Evolutionary conservation across 2,329 filamentous ascomycete genomes (phyloP).

Genomic region (Metarhizium guizhouense): DNA sequence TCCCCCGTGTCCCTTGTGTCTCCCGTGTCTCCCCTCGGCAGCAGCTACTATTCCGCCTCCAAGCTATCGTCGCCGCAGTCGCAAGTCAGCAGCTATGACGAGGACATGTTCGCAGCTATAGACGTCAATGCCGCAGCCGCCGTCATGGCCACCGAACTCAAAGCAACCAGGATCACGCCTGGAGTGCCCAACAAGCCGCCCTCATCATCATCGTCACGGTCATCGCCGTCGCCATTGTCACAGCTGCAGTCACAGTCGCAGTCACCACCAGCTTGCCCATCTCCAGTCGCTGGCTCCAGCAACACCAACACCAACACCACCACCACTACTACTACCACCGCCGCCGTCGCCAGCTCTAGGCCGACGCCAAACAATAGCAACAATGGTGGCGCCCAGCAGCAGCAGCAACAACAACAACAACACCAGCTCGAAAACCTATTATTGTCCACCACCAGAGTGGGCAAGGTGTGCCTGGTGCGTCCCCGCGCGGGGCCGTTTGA

Average conservation of each 20-base stretch:
- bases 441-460: constrained; percentile 29
- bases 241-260: not conserved
- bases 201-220: constrained; percentile 1
- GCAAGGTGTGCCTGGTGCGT: constrained; percentile 31
- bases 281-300: not conserved
- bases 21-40: not conserved
- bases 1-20: not conserved
- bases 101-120: constrained; percentile 8
- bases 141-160: constrained; percentile 1
- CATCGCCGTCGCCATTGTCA: not conserved
- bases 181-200: not conserved
- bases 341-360: not conserved
- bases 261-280: not conserved
- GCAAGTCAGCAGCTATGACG: constrained; percentile 4
- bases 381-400: not conserved
- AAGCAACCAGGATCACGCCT: not conserved
- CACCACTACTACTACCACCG: no score
- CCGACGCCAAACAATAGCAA: not conserved
- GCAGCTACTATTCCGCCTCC: not conserved
- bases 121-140: constrained; percentile 6
- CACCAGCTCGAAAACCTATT: constrained; percentile 27
- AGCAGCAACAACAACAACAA: not conserved
- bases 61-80: not conserved
- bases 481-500: constrained; percentile 43
- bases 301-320: not conserved